A percentile compares a stretch with the other conserved stretches of the same genome.
These are phyloP conservation scores for Baudoinia panamericana DNA, from an alignment of 495 filamentous ascomycete species.

Conservation along the genomic window DNA sequence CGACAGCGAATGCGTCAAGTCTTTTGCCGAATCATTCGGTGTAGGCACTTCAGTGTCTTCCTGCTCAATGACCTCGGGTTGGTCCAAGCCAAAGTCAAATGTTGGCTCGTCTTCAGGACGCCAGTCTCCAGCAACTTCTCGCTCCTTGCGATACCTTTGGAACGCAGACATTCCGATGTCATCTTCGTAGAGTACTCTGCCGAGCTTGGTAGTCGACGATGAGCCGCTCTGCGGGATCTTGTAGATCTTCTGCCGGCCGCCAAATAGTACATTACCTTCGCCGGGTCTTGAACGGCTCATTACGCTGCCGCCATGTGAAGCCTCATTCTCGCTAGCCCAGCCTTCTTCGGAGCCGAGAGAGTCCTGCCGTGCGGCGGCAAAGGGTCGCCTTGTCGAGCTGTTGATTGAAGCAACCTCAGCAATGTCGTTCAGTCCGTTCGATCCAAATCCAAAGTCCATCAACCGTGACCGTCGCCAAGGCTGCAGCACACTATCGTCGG, in stretches of 20 bases:
- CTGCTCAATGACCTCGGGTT: conserved; percentile 11
- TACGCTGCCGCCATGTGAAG: conserved; percentile 48
- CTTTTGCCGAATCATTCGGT: conserved; percentile 33
- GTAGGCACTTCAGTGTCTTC: conserved; percentile 27
- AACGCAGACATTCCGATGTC: conserved; percentile 73
- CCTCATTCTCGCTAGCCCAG: conserved; percentile 59
- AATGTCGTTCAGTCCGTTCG: conserved; percentile 59
- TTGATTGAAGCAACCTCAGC: conserved; percentile 74
- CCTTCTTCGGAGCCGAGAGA: conserved; percentile 44
- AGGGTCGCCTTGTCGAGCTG: conserved; percentile 47
- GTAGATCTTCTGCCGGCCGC: conserved; percentile 91
- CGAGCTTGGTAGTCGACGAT: conserved; percentile 33
- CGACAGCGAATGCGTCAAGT: conserved; percentile 40
- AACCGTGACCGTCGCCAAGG: conserved; percentile 67
- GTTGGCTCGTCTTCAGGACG: conserved; percentile 28
- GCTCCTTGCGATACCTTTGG: conserved; percentile 53
- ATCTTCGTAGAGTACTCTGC: conserved; percentile 68
- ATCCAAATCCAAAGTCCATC: conserved; percentile 36
- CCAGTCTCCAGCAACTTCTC: conserved; percentile 27
- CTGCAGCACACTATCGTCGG: conserved; percentile 81
- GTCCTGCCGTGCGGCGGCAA: conserved; percentile 37
- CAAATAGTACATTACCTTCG: conserved; percentile 90
- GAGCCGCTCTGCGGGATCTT: conserved; percentile 55
- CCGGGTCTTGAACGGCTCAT: conserved; percentile 73
- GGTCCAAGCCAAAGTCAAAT: conserved; percentile 20